Base-by-base conservation (phyloP, 169 alveolate genomes). In the Plasmodium gaboni region DNA sequence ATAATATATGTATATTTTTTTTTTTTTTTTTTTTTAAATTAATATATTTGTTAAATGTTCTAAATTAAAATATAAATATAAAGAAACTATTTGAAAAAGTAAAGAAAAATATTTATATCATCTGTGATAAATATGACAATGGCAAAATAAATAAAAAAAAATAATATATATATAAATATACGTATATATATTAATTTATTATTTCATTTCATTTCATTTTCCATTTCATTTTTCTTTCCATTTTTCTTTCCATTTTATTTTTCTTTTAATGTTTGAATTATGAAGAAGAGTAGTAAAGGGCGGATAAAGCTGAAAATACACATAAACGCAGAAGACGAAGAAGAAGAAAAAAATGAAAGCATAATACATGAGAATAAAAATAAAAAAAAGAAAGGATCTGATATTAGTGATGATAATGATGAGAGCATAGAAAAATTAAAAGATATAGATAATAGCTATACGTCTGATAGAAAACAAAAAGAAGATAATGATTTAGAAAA, bases 231-330 rank as follows among this genome's bases (percentile, higher is more conserved):
- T n/a, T 53, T 50, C n/a, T 50, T 12, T 3, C n/a, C n/a, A 61
- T 60, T 44, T 48, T 46, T 70, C 15, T 64, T 46, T 73, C 51
- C 5, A n/a, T 44, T 19, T 12, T 5, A 32, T 4, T 38, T 53
- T 32, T 73, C 22, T 24, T 42, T 71, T 48, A 51, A 2, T 71
- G 50, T 69, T 24, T 70, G 24, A 13, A 28, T 38, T 9, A 17
- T 15, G 42, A 28, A 28, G 92, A 60, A 50, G 12, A 73, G 50
- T 13, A 46, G 32, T 15, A 85, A 70, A 44, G 92, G 92, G n/a
- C 42, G 92, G 69, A 85, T 85, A 38, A 85, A 64, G 59, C 46
- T 85, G 28, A 85, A 70, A 70, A 85, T 85, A 42, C 32, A 65
- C 3, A 9, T 80, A 42, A 71, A 72, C 7, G 55, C 51, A 32